phyloP scores from a whole-genome alignment of 306 rosid species.

The Acacia confusa region DNA sequence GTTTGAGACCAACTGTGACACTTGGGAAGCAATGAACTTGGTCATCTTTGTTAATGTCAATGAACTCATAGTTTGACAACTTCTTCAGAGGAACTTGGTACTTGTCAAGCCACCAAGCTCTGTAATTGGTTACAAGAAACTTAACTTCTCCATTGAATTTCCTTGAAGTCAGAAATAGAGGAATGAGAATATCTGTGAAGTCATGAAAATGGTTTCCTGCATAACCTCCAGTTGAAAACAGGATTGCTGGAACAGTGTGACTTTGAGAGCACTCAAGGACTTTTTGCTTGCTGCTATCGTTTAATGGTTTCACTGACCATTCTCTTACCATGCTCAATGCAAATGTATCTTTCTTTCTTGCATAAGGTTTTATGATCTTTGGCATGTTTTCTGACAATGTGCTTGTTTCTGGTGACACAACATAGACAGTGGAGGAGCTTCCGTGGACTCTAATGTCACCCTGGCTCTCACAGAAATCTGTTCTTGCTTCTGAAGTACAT shows the following conservation, averaged over 20 bases:
- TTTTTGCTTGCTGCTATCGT: conserved; percentile 16
- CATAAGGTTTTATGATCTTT: conserved; percentile 73
- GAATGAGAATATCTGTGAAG: conserved; percentile 70
- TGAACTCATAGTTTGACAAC: conserved; percentile 57
- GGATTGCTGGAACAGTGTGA: conserved; percentile 64
- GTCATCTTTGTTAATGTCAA: conserved; percentile 58
- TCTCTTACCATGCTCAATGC: conserved; percentile 57
- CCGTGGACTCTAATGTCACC: conserved; percentile 54
- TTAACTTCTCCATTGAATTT: conserved; percentile 69
- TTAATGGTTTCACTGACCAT: conserved; percentile 60
- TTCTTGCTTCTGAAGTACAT: conserved; percentile 54
- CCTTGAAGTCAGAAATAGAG: conserved; percentile 67
- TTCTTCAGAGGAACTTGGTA: conserved; percentile 45
- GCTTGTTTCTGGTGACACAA: conserved; percentile 38
- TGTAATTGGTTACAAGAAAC: conserved; percentile 51
- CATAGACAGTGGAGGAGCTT: conserved; percentile 52
- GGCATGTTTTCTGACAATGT: conserved; percentile 42
- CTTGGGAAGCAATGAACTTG: conserved; percentile 76
- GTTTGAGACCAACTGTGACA: conserved; percentile 64
- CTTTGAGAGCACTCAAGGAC: conserved; percentile 47
- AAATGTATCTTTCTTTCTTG: conserved; percentile 51
- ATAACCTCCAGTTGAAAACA: conserved; percentile 79
- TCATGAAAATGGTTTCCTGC: conserved; percentile 89
- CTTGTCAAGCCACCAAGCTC: conserved; percentile 58
- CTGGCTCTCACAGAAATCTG: conserved; percentile 62